A percentile compares a stretch with the other conserved stretches of the same genome.
Conservation (phyloP, 179 eudicot species). For the Beta macrorhiza region DNA sequence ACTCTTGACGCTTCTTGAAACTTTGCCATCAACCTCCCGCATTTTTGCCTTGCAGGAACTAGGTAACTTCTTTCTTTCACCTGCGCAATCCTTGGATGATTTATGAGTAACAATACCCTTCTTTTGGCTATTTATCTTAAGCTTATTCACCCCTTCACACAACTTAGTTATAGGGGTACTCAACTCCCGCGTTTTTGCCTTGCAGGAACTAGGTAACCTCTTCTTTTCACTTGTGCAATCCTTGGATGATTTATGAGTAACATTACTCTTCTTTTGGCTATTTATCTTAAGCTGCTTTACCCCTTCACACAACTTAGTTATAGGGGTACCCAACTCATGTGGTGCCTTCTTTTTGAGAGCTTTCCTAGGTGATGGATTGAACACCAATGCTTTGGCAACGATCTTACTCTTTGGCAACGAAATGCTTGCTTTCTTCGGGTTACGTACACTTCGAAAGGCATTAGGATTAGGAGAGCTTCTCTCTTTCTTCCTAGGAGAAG, state of each 20-base stretch:
- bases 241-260: conserved; percentile 39
- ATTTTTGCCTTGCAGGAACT: conserved; percentile 30
- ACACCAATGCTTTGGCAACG: conserved; percentile 62
- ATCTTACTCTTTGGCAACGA: conserved; percentile 40
- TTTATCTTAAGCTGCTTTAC: conserved; percentile 62
- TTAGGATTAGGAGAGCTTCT: conserved; percentile 35
- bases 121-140: conserved; percentile 54
- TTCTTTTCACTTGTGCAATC: conserved; percentile 25
- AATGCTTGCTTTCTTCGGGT: conserved; percentile 42
- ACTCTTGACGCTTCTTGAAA: conserved; percentile 24
- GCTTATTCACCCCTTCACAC: conserved; percentile 69
- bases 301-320: conserved; percentile 64
- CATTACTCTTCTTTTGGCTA: conserved; percentile 49
- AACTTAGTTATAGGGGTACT: conserved; percentile 62
- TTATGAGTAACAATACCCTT: conserved; percentile 41
- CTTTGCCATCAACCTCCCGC: conserved; percentile 26
- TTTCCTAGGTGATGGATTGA: conserved; percentile 73
- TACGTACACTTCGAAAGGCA: conserved; percentile 66
- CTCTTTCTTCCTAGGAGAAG: conserved; percentile 72
- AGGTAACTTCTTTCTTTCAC: conserved; percentile 18
- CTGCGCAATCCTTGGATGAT: conserved; percentile 33
- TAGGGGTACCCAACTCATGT: conserved; percentile 51
- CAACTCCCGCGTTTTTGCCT: conserved; percentile 34
- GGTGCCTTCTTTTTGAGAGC: conserved; percentile 38
- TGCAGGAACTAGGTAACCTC: conserved; percentile 26